Evolutionary conservation across 2,329 filamentous ascomycete species (phyloP).

Genomic region (Talaromyces albobiverticillius): DNA sequence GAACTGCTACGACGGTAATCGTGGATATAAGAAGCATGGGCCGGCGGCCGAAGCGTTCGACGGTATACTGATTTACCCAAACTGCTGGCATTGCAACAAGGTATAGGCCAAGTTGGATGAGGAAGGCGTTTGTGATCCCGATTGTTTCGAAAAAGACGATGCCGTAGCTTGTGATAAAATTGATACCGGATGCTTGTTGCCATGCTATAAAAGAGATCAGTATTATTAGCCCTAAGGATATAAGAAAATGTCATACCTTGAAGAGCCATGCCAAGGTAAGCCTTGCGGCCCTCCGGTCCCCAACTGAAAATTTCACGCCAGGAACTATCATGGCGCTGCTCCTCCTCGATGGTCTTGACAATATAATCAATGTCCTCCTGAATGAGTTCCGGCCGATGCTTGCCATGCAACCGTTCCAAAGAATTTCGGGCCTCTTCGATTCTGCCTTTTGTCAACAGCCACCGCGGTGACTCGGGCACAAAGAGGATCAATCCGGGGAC

Average conservation of each 20-base stretch:
- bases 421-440: conserved; percentile 35
- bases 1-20: conserved; percentile 76
- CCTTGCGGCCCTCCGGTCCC: conserved; percentile 1
- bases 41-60: conserved; percentile 79
- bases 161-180: conserved; percentile 88
- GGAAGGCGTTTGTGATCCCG: conserved; percentile 76
- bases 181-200: conserved; percentile 80
- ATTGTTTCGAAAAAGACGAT: conserved; percentile 79
- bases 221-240: neutral
- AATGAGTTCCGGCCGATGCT: conserved; percentile 70
- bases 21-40: conserved; percentile 75
- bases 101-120: conserved; percentile 81
- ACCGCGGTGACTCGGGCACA: conserved; percentile 30
- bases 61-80: conserved; percentile 80
- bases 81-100: conserved; percentile 85
- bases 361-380: conserved; percentile 79
- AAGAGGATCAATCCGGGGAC: conserved; percentile 16
- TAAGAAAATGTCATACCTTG: no score
- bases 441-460: conserved; percentile 18
- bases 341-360: conserved; percentile 84
- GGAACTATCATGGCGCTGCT: conserved; percentile 56
- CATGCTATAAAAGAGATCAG: neutral
- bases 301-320: conserved; percentile 39
- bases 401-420: conserved; percentile 66
- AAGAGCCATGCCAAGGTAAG: conserved; percentile 2